Evolutionary conservation across 129 eudicot species (phyloP), one percentile per base, ranked within the genome.

Genomic region (Pittosporum tobira): DNA sequence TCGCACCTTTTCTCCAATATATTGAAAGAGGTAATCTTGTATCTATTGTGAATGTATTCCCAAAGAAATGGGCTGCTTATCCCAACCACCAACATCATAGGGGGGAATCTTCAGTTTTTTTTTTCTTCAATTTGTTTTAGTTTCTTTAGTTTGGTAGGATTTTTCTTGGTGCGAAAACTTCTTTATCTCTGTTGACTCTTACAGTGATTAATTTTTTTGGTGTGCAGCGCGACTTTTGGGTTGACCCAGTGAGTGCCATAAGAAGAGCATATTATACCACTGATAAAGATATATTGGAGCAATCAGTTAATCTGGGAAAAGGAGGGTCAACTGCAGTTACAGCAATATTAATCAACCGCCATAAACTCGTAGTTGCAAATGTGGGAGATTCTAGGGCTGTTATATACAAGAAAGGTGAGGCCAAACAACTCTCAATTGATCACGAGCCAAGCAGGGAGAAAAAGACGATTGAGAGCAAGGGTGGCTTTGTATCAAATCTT

Each of bases 281-380:
- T 2, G 97, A 89, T 58, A 65, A 81, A 10, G 84, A 78, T 3
- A 89, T 89, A 57, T 61, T 89, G 49, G 95, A 80, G 26, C 79
- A 78, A 71, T 77, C 95, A 6, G 68, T 75, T 47, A 51, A 74
- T 31, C 51, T 91, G 71, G 98, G 98, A 29, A 79, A 71, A 71
- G 98, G 98, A 20, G 98, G 98, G 18, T 91, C 98, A 21, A 91
- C 98, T 54, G 98, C 98, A 13, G 98, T 91, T 25, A 86, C 96
- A 13, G 98, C 98, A 29, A 86, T 91, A 37, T 64, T 91, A 48
- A 75, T 91, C 5, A 79, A 91, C 52, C 82, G 88, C 20, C 71
- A 87, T 50, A 81, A 76, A 65, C 85, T 91, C 47, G 80, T 81
- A 13, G 94, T 91, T 22, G 98, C 96, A 55, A 91, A 91, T 53